These are phyloP conservation scores for Ramularia endophylla DNA, from an alignment of 2,329 filamentous ascomycete genomes.

Conservation along the genomic window DNA sequence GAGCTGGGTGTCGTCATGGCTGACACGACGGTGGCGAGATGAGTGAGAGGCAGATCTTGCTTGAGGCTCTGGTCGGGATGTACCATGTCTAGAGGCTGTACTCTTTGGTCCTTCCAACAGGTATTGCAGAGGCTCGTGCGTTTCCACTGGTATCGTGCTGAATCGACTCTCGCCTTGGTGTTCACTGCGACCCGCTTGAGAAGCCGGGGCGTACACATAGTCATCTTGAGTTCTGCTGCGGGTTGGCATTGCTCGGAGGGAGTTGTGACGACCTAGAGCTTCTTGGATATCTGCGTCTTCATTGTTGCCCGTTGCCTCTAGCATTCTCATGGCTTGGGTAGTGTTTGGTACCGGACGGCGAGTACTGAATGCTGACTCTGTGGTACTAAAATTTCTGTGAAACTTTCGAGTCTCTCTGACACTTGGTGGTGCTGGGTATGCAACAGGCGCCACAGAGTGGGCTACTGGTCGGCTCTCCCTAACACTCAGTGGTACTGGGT, in stretches of 20 bases:
- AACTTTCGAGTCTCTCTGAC: slow-evolving; percentile 7
- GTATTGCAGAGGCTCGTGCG: slow-evolving; percentile 5
- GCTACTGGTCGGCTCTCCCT: background rate
- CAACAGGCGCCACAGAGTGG: slow-evolving; percentile 3
- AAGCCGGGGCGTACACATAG: slow-evolving; percentile 17
- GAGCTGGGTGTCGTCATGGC: slow-evolving; percentile 15
- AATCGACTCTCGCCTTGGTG: too few relatives aligned
- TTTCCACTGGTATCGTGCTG: slow-evolving; percentile 8
- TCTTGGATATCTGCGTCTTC: slow-evolving; percentile 23
- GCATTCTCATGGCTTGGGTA: slow-evolving; percentile 29
- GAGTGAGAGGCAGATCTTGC: too few relatives aligned
- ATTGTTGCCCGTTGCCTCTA: slow-evolving; percentile 32
- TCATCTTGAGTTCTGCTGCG: slow-evolving; percentile 24
- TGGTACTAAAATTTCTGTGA: slow-evolving; percentile 27
- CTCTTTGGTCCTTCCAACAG: slow-evolving; percentile 20
- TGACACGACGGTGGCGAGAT: slow-evolving; percentile 9
- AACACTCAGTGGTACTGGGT: background rate
- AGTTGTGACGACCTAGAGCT: slow-evolving; percentile 19
- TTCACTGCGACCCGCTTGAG: slow-evolving; percentile 4
- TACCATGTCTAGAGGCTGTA: slow-evolving; percentile 10
- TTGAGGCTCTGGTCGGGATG: too few relatives aligned
- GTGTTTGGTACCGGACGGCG: slow-evolving; percentile 18
- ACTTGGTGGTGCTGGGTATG: slow-evolving; percentile 30
- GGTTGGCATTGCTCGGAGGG: slow-evolving; percentile 17
- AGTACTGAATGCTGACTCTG: slow-evolving; percentile 24